These are phyloP conservation scores for Podospora conica DNA, from an alignment of 495 filamentous ascomycete species.

Conservation along the genomic window DNA sequence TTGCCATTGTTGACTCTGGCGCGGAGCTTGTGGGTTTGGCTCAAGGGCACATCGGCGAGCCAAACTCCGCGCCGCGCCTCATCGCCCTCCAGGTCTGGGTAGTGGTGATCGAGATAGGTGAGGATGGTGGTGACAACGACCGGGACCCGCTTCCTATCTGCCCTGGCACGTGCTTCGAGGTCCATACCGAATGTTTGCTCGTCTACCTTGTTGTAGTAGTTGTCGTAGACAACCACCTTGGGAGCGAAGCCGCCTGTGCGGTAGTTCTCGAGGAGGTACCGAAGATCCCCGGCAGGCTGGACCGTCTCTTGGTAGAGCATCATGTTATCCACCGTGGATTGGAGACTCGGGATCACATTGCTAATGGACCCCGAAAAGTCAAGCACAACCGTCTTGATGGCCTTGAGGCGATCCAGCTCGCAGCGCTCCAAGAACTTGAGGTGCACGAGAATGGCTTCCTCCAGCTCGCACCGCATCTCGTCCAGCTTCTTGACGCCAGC, in stretches of 20 bases:
- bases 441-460: constrained; percentile 89
- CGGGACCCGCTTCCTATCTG: constrained; percentile 91
- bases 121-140: constrained; percentile 87
- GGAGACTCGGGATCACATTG: constrained; percentile 94
- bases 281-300: constrained; percentile 81
- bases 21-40: constrained; percentile 78
- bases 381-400: constrained; percentile 94
- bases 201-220: constrained; percentile 97
- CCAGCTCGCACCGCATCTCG: constrained; percentile 81
- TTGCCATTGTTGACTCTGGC: constrained; percentile 83
- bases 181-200: constrained; percentile 98
- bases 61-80: constrained; percentile 89
- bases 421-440: constrained; percentile 96
- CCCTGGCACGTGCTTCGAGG: constrained; percentile 85
- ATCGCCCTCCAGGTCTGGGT: constrained; percentile 95
- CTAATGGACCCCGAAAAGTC: constrained; percentile 97
- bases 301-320: constrained; percentile 98
- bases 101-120: constrained; percentile 91
- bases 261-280: constrained; percentile 97
- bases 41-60: constrained; percentile 84
- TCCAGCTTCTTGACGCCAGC: constrained; percentile 76
- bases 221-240: constrained; percentile 91
- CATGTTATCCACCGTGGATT: constrained; percentile 95
- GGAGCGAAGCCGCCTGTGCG: constrained; percentile 88
- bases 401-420: constrained; percentile 91